phyloP scores from a whole-genome alignment of 1,139 yeast species.

The Magnusiomyces suaveolens region DNA sequence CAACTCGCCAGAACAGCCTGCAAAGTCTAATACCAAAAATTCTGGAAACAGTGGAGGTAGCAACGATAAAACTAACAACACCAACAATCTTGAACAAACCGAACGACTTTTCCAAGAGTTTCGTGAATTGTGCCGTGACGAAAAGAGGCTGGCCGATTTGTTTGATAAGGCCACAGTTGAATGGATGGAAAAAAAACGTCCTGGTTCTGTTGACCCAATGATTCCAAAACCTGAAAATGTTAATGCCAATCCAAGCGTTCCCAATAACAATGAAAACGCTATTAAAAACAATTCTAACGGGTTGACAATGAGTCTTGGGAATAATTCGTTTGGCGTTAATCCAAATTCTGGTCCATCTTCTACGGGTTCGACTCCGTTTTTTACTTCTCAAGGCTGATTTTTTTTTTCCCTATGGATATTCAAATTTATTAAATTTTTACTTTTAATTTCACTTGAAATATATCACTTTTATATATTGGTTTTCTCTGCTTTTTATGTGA shows the following conservation, averaged over 20 bases:
- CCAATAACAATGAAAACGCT: no score
- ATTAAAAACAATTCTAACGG: no score
- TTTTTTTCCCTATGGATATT: no score
- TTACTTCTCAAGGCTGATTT: conserved; percentile 2
- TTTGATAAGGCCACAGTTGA: conserved; percentile 41
- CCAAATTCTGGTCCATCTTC: conserved; percentile 8
- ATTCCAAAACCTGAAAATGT: background rate
- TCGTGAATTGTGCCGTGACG: conserved; percentile 50
- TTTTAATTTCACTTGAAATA: background rate
- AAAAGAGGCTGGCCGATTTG: conserved; percentile 39
- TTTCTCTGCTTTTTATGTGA: no score
- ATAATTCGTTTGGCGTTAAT: conserved; percentile 6
- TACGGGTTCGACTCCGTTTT: conserved; percentile 9
- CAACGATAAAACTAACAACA: background rate
- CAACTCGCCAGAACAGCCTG: background rate
- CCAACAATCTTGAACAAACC: conserved; percentile 24
- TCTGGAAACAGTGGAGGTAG: background rate
- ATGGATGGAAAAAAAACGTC: conserved; percentile 13
- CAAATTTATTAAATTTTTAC: background rate
- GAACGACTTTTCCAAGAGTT: conserved; percentile 66
- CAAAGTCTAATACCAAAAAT: background rate
- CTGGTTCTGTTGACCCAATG: background rate
- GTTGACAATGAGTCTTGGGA: background rate
- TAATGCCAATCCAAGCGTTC: background rate
- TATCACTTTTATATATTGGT: no score